Percentiles rank a stretch among this genome's conserved stretches.
These are phyloP conservation scores for Chytriomyces hyalinus DNA, from an alignment of 192 early-diverging fungal genomes.

Conservation along the genomic window DNA sequence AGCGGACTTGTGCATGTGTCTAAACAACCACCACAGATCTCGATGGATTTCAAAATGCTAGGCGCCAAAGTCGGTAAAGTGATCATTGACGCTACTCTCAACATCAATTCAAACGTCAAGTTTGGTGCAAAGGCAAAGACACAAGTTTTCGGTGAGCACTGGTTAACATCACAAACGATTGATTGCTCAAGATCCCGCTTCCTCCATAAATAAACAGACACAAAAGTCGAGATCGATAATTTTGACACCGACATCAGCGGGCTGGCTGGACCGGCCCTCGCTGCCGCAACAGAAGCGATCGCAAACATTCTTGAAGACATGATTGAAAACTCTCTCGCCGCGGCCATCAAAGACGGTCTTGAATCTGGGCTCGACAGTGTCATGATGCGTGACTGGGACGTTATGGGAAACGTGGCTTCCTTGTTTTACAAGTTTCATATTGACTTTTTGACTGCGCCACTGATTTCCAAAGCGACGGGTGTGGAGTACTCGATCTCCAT, in stretches of 20 bases:
- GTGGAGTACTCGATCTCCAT: constrained; percentile 1
- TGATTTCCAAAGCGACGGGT: not conserved
- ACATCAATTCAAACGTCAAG: constrained; percentile 18
- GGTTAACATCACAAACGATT: not conserved
- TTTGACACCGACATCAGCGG: constrained; percentile 22
- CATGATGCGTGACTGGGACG: constrained; percentile 15
- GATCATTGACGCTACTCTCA: not conserved
- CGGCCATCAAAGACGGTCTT: not conserved
- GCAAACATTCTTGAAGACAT: not conserved
- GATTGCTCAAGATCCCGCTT: not conserved
- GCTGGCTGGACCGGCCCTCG: not conserved
- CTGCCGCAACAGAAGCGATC: not conserved
- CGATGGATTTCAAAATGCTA: constrained; percentile 11
- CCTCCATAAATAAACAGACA: constrained; percentile 7
- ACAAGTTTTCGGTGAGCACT: constrained; percentile 12
- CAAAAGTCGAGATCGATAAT: not conserved
- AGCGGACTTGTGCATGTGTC: not conserved
- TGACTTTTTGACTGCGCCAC: not conserved
- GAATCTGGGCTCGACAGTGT: not conserved
- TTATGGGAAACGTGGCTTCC: constrained; percentile 12
- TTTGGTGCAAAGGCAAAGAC: constrained; percentile 23
- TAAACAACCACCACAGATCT: constrained; percentile 8
- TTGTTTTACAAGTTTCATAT: constrained; percentile 1
- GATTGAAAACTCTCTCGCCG: not conserved
- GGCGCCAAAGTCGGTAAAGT: constrained; percentile 2